Percentiles rank a stretch among this genome's conserved stretches.
Evolutionary conservation across 1,139 yeast genomes (phyloP).

Genomic region (Magnusiomyces ingens): DNA sequence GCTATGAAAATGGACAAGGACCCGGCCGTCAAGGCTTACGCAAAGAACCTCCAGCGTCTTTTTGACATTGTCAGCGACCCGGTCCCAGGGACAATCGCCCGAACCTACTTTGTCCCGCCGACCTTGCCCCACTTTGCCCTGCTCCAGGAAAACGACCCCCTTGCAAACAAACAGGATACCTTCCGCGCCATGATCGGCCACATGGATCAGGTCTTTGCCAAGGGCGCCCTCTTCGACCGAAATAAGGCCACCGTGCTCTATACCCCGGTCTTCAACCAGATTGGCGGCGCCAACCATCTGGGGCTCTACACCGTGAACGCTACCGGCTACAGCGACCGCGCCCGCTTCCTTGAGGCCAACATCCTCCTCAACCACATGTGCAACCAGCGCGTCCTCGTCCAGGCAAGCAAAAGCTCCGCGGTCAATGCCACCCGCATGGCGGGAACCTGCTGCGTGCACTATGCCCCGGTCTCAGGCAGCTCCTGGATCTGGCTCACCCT

Average conservation of each 20-base stretch:
- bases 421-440: neutral
- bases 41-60: too few relatives aligned
- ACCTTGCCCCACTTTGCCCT: too few relatives aligned
- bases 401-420: neutral
- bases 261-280: neutral
- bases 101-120: too few relatives aligned
- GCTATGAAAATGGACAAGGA: too few relatives aligned
- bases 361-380: constrained; percentile 14
- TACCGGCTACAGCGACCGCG: constrained; percentile 9
- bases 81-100: too few relatives aligned
- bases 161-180: too few relatives aligned
- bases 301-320: neutral
- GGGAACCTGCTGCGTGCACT: constrained; percentile 10
- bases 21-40: too few relatives aligned
- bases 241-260: neutral
- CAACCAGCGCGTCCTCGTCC: neutral
- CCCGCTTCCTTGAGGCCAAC: constrained; percentile 7
- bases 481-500: neutral
- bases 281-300: neutral
- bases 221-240: too few relatives aligned
- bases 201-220: too few relatives aligned
- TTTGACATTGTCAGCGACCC: too few relatives aligned
- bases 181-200: too few relatives aligned
- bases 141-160: too few relatives aligned
- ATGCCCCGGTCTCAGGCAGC: neutral